Conservation (phyloP, 2,329 filamentous ascomycete species). For the Neonectria magnoliae region DNA sequence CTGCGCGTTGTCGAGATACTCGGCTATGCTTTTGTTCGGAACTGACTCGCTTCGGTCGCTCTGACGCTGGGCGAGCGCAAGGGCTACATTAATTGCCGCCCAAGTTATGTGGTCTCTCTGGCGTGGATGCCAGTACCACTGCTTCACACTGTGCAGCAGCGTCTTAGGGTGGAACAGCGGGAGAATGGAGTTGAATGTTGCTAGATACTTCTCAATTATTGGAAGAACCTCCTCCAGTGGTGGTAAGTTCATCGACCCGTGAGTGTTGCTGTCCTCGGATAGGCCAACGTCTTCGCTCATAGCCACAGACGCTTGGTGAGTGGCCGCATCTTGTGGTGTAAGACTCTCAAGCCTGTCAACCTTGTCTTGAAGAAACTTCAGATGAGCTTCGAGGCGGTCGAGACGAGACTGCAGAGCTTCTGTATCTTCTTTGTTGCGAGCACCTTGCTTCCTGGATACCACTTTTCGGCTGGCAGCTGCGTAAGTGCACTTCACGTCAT, state of each 20-base stretch:
- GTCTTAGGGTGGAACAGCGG: slow-evolving; percentile 23
- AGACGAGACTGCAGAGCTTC: background rate
- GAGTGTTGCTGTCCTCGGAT: background rate
- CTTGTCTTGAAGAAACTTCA: background rate
- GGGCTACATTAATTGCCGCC: slow-evolving; percentile 26
- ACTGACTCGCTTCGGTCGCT: background rate
- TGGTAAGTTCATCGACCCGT: background rate
- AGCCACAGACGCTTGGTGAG: background rate
- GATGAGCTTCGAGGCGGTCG: slow-evolving; percentile 4
- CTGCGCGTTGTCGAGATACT: slow-evolving; percentile 27
- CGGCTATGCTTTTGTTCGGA: accelerated
- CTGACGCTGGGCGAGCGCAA: slow-evolving; percentile 24
- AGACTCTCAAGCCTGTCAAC: background rate
- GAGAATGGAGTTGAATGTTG: slow-evolving; percentile 17
- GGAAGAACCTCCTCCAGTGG: background rate
- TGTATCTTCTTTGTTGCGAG: background rate
- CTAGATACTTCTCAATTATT: background rate
- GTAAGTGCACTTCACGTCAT: slow-evolving; percentile 11
- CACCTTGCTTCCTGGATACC: background rate
- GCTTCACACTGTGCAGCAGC: background rate
- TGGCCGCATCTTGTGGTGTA: background rate
- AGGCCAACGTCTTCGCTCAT: background rate
- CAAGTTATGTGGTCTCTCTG: slow-evolving; percentile 8
- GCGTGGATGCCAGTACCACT: slow-evolving; percentile 14
- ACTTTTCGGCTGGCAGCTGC: slow-evolving; percentile 16